phyloP scores from a whole-genome alignment of 1,284 basidiomycete species.

The Meripilus lineatus region DNA sequence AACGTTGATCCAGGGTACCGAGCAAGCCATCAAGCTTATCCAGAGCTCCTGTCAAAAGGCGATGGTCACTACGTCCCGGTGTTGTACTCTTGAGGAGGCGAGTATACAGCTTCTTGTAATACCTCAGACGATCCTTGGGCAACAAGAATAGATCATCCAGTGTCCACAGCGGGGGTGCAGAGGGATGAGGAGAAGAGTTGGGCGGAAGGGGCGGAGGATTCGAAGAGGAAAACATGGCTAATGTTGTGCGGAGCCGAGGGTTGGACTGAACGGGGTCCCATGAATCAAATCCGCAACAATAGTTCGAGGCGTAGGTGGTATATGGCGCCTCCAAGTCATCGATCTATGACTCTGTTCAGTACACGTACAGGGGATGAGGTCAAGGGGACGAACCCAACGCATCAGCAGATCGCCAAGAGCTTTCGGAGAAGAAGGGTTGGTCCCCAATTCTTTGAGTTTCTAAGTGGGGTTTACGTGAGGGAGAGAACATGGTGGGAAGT shows the following conservation, averaged over 20 bases:
- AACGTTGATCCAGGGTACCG: conserved; percentile 59
- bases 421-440: conserved; percentile 91
- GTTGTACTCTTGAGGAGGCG: conserved; percentile 85
- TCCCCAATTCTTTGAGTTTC: conserved; percentile 93
- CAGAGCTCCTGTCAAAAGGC: conserved; percentile 74
- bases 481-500: neutral
- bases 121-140: conserved; percentile 80
- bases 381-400: conserved; percentile 77
- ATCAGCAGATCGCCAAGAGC: conserved; percentile 94
- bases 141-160: conserved; percentile 85
- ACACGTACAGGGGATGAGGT: conserved; percentile 1
- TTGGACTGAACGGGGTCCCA: conserved; percentile 82
- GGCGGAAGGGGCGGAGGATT: conserved; percentile 53
- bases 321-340: conserved; percentile 89
- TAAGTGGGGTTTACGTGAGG: conserved; percentile 29
- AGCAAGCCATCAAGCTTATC: conserved; percentile 79
- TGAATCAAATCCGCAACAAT: conserved; percentile 73
- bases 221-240: conserved; percentile 64
- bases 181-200: conserved; percentile 30
- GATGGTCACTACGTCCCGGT: conserved; percentile 86
- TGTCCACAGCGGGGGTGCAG: conserved; percentile 63
- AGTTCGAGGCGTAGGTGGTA: conserved; percentile 74
- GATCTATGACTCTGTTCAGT: conserved; percentile 51
- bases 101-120: conserved; percentile 91
- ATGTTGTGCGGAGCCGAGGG: conserved; percentile 60